A percentile compares a stretch with the other conserved stretches of the same genome.
phyloP scores from a whole-genome alignment of 78 protist species.

The Anaeramoeba flamelloides region DNA sequence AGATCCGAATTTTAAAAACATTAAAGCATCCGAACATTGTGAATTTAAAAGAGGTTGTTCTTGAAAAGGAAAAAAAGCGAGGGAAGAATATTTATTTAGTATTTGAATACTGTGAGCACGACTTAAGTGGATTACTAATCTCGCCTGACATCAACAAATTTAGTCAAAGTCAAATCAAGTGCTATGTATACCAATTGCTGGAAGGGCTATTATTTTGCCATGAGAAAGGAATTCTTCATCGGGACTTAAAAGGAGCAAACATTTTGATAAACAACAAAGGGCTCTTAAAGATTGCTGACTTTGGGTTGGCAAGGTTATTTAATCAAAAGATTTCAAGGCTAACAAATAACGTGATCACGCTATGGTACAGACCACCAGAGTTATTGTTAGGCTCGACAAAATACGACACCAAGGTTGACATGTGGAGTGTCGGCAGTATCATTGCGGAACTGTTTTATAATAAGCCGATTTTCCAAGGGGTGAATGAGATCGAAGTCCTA shows the following conservation, averaged over 20 bases:
- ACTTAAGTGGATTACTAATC: not conserved
- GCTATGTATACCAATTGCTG: not conserved
- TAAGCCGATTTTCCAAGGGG: slow-evolving; percentile 8
- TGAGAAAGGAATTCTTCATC: slow-evolving; percentile 7
- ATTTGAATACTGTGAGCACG: not conserved
- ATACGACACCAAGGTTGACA: slow-evolving; percentile 5
- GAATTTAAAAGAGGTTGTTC: not conserved
- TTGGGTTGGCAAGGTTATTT: slow-evolving; percentile 22
- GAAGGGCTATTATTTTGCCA: not conserved
- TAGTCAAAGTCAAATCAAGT: not conserved
- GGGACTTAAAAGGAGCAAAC: slow-evolving; percentile 31
- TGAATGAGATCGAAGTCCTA: not conserved
- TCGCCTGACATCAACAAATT: not conserved
- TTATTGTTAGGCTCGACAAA: slow-evolving; percentile 4
- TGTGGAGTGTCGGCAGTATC: slow-evolving; percentile 22
- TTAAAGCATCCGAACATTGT: not conserved
- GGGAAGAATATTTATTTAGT: not conserved
- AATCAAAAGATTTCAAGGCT: too few species aligned
- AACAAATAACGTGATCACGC: slow-evolving; percentile 6
- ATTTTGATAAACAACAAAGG: slow-evolving; percentile 17
- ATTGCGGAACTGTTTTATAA: slow-evolving; percentile 1
- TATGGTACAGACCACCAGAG: slow-evolving; percentile 43
- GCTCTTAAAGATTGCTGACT: slow-evolving; percentile 30
- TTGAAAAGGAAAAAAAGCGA: not conserved
- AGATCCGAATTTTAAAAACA: not conserved